Base-by-base conservation (phyloP, 768 basidiomycete species). In the Rhizopogon salebrosus region DNA sequence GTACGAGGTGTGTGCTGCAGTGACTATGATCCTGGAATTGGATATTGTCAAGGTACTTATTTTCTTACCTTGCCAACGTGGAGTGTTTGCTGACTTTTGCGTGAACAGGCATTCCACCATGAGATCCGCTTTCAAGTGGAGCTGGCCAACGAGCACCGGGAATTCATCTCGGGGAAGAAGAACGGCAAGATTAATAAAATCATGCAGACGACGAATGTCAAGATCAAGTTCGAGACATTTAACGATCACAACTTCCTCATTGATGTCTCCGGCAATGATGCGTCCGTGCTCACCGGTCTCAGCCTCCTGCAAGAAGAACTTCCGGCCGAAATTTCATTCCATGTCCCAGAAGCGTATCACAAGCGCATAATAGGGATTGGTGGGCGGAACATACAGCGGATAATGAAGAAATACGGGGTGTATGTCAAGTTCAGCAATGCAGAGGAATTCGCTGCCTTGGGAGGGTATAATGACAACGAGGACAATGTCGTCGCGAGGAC, bases 171-270 rank as follows among this genome's bases (percentile, higher is more conserved):
- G 52, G 95, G 95, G 40, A 99, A 99, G 78, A 98, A 98, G 79
- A 98, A 98, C 63, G 95, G 95, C 53, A 99, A 99, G 73, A 92
- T 98, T 70, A 98, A 98, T 77, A 98, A 98, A 75, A 97, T 98
- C 68, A 98, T 98, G 92, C 94, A 98, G 70, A 87, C 85, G 11
- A 89, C 95, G 27, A 91, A 89, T 60, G 94, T 95, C 66, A 95
- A 97, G 75, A 97, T 99, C 78, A 97, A 97, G 72, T 98, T 98
- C 57, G 95, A 98, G 75, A 95, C 95, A 6, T 91, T 95, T 75
- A 97, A 94, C 66, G 93, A 95, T 65, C 84, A 93, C 69, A 93
- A 95, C 68, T 94, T 95, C 73, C 79, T 94, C 62, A 92, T 95
- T 62, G 93, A 95, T 69, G 83, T 95, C 59, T 82, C 91, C 36